Evolutionary conservation across 164 flowering plant species (phyloP).

Genomic region (Annona cherimola): DNA sequence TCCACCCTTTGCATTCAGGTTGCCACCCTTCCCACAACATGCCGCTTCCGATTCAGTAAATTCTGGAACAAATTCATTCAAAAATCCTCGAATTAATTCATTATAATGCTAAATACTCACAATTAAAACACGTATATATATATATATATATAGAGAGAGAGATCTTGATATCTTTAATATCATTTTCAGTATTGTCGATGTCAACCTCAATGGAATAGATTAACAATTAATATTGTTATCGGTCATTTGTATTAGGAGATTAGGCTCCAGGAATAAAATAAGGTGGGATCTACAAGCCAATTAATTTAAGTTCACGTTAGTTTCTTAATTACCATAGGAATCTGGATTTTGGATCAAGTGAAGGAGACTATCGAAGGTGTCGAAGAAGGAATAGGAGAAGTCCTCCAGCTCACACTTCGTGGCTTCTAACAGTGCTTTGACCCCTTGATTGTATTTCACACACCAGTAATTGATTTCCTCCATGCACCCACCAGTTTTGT

Average conservation of each 20-base stretch:
- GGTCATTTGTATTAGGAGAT: neutral
- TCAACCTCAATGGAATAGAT: neutral
- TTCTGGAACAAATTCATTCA: constrained; percentile 28
- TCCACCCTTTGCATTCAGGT: too few species aligned
- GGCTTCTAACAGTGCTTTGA: constrained; percentile 29
- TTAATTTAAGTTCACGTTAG: too few species aligned
- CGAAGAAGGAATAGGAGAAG: constrained; percentile 47
- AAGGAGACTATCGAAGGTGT: constrained; percentile 37
- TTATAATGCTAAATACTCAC: too few species aligned
- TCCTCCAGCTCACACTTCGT: constrained; percentile 40
- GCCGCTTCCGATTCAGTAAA: constrained; percentile 67
- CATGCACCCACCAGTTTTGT: constrained; percentile 40
- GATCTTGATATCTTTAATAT: too few species aligned
- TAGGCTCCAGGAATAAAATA: neutral
- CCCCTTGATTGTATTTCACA: constrained; percentile 34
- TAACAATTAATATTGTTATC: neutral
- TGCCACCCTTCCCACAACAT: constrained; percentile 69
- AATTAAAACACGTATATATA: too few species aligned
- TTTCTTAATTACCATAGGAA: constrained; percentile 35
- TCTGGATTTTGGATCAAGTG: constrained; percentile 45
- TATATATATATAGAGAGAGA: too few species aligned
- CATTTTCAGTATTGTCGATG: too few species aligned
- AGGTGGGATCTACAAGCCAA: neutral
- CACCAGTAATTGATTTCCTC: constrained; percentile 42
- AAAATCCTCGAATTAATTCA: neutral